phyloP scores from a whole-genome alignment of 306 rosid genomes.

The Vigna mungo region DNA sequence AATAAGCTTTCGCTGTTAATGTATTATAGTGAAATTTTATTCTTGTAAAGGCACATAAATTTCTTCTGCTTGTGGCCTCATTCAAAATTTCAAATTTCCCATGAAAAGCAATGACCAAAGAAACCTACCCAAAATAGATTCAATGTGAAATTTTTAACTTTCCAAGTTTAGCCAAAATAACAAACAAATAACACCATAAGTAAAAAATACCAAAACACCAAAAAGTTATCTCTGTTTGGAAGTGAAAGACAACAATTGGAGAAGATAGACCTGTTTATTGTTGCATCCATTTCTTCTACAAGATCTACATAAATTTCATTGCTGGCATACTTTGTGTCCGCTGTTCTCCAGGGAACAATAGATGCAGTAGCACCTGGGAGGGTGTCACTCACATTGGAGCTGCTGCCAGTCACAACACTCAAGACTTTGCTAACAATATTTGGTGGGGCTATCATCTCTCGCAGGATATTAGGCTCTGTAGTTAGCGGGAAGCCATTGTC shows the following conservation, averaged over 20 bases:
- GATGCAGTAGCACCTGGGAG: conserved; percentile 89
- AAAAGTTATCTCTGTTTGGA: conserved; percentile 20
- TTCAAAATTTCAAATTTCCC: not conserved
- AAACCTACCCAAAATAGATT: not conserved
- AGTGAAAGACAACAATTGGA: conserved; percentile 29
- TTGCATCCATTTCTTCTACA: conserved; percentile 92
- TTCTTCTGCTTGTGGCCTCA: not conserved
- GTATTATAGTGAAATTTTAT: conserved; percentile 8
- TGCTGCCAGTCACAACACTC: conserved; percentile 92
- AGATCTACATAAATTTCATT: conserved; percentile 91
- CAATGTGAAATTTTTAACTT: conserved; percentile 8
- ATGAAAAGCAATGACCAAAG: not conserved
- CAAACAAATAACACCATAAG: conserved; percentile 3
- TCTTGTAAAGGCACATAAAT: conserved; percentile 24
- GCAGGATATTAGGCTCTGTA: conserved; percentile 88
- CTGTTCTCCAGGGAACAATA: conserved; percentile 84
- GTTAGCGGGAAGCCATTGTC: conserved; percentile 99
- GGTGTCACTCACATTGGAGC: conserved; percentile 87
- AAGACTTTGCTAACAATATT: conserved; percentile 87
- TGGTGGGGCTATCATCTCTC: conserved; percentile 96
- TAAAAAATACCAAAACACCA: not conserved
- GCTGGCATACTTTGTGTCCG: conserved; percentile 72
- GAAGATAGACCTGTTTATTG: conserved; percentile 69
- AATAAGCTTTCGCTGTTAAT: conserved; percentile 19
- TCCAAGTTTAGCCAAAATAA: conserved; percentile 13